These are phyloP conservation scores for Picea glauca DNA, from an alignment of 75 land plant genomes.

Conservation along the genomic window DNA sequence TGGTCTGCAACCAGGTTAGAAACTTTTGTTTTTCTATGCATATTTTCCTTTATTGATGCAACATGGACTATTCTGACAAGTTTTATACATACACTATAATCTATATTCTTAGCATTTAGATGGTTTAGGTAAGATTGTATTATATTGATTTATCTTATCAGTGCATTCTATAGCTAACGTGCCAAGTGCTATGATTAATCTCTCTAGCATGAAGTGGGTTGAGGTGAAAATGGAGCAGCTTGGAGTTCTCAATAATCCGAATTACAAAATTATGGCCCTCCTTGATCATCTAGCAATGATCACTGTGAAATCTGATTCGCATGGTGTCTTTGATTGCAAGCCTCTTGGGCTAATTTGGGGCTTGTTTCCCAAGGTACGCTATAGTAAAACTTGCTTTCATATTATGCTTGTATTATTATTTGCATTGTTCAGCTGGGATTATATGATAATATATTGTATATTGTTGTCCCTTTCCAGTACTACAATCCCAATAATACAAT, in stretches of 20 bases:
- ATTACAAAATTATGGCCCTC: constrained; percentile 91
- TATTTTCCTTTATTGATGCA: too few relatives aligned
- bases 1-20: constrained; percentile 72
- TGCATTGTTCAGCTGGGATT: background rate
- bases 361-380: constrained; percentile 52
- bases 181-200: too few relatives aligned
- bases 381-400: too few relatives aligned
- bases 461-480: constrained; percentile 45
- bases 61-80: too few relatives aligned
- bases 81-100: too few relatives aligned
- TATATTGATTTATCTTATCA: too few relatives aligned
- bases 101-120: too few relatives aligned
- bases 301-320: constrained; percentile 78
- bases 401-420: too few relatives aligned
- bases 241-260: constrained; percentile 80
- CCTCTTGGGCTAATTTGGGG: constrained; percentile 98
- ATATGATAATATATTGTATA: background rate
- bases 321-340: constrained; percentile 92
- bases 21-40: too few relatives aligned
- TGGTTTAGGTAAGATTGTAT: too few relatives aligned
- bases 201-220: constrained; percentile 94
- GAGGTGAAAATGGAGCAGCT: constrained; percentile 97
- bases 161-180: too few relatives aligned
- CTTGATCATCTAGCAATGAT: constrained; percentile 95
- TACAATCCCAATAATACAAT: constrained; percentile 82